Conservation (phyloP, 352 stramenopile species). For the Phytophthora pseudosyringae region DNA sequence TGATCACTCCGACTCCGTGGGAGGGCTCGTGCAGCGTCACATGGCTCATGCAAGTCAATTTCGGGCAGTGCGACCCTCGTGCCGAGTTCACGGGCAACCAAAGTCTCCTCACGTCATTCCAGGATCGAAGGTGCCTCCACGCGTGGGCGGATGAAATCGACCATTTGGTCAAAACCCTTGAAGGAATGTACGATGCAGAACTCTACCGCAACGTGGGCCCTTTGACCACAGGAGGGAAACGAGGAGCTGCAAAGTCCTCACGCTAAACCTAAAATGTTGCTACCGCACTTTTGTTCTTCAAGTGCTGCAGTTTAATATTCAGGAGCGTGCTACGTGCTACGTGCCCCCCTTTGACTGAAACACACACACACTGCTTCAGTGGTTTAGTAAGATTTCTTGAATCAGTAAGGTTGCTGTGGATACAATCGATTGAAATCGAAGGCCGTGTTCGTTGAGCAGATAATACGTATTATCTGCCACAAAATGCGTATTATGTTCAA, state of each 20-base stretch:
- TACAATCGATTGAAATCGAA: no score
- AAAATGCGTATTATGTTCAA: no score
- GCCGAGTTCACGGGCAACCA: constrained; percentile 64
- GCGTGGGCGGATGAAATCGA: constrained; percentile 63
- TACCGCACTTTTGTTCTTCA: no score
- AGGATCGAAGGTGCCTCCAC: constrained; percentile 49
- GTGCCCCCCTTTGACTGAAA: no score
- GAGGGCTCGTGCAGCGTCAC: constrained; percentile 74
- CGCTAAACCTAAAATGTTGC: constrained; percentile 1
- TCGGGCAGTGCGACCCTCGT: constrained; percentile 58
- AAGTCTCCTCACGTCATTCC: constrained; percentile 29
- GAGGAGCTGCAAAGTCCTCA: neutral
- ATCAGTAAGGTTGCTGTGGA: no score
- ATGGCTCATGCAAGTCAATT: constrained; percentile 86
- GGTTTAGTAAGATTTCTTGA: no score
- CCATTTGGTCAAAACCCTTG: constrained; percentile 49
- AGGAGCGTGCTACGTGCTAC: no score
- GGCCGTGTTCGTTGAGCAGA: no score
- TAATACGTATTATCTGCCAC: no score
- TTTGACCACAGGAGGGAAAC: constrained; percentile 22
- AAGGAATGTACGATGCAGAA: constrained; percentile 52
- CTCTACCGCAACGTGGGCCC: constrained; percentile 65
- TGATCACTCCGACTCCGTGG: constrained; percentile 63
- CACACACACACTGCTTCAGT: no score
- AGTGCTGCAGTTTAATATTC: no score